Percentiles rank a stretch among this genome's conserved stretches.
Evolutionary conservation across 2,329 filamentous ascomycete genomes (phyloP).

Genomic region (Penicillium sclerotigenum): DNA sequence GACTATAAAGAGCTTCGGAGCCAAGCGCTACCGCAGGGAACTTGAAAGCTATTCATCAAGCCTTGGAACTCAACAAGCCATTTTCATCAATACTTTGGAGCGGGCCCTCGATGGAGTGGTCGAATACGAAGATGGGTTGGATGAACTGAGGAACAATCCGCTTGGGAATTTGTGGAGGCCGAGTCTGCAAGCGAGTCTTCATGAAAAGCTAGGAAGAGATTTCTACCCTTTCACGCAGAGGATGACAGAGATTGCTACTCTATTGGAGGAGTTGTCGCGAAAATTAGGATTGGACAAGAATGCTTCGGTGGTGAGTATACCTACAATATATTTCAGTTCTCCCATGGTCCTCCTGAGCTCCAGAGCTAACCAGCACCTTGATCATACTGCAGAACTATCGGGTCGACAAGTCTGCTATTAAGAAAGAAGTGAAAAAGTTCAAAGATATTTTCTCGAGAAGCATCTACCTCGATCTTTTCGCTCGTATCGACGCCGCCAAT

Average conservation of each 20-base stretch:
- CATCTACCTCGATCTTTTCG: not conserved
- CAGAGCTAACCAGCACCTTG: not conserved
- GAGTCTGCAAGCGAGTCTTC: not conserved
- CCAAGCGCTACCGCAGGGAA: constrained; percentile 8
- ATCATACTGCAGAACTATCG: not conserved
- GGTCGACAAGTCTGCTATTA: not conserved
- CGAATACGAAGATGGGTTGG: constrained; percentile 5
- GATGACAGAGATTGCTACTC: not conserved
- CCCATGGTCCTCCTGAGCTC: not conserved
- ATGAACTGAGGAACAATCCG: not conserved
- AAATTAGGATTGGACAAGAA: not conserved
- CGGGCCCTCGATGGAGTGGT: constrained; percentile 6
- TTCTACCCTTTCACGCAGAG: not conserved
- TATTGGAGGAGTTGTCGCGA: not conserved
- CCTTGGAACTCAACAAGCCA: constrained; percentile 9
- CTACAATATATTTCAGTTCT: too few relatives aligned
- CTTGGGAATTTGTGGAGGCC: not conserved
- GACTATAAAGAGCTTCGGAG: constrained; percentile 34
- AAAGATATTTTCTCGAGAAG: not conserved
- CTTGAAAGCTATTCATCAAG: constrained; percentile 4
- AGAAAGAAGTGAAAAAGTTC: not conserved
- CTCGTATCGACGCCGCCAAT: not conserved
- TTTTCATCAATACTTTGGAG: constrained; percentile 14
- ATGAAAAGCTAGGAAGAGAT: not conserved
- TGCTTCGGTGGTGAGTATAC: not conserved